phyloP scores from a whole-genome alignment of 1,284 basidiomycete species.

The Moesziomyces parantarcticus region DNA sequence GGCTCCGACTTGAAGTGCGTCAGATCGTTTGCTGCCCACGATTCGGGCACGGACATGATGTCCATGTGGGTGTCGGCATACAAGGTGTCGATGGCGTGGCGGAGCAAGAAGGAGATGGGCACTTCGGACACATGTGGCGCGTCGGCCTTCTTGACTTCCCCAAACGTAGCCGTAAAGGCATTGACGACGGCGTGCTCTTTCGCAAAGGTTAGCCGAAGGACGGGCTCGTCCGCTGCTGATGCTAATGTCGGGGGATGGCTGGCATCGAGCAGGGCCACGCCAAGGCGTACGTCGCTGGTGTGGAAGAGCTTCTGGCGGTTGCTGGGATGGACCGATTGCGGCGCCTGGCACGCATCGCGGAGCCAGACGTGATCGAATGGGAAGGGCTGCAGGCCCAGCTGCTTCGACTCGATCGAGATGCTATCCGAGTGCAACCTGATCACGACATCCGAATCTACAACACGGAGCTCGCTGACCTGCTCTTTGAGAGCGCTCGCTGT shows the following conservation, averaged over 20 bases:
- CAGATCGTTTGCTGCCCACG: slow-evolving; percentile 61
- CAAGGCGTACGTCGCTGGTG: slow-evolving; percentile 72
- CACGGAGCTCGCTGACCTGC: slow-evolving; percentile 11
- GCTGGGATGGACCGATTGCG: slow-evolving; percentile 76
- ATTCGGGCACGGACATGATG: slow-evolving; percentile 43
- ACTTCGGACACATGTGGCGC: slow-evolving; percentile 66
- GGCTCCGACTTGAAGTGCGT: slow-evolving; percentile 48
- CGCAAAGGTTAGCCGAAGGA: slow-evolving; percentile 41
- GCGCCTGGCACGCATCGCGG: slow-evolving; percentile 74
- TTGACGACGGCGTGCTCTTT: slow-evolving; percentile 50
- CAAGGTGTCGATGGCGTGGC: slow-evolving; percentile 70
- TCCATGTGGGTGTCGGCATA: slow-evolving; percentile 61
- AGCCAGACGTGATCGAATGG: slow-evolving; percentile 69
- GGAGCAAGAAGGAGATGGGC: slow-evolving; percentile 66
- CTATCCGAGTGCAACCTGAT: slow-evolving; percentile 28
- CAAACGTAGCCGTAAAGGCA: slow-evolving; percentile 55
- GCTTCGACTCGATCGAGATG: slow-evolving; percentile 65
- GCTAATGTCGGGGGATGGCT: slow-evolving; percentile 49
- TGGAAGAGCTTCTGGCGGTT: slow-evolving; percentile 81
- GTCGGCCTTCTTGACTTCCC: slow-evolving; percentile 16
- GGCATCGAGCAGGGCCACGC: slow-evolving; percentile 69
- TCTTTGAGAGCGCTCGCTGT: slow-evolving; percentile 1
- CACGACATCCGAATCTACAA: slow-evolving; percentile 30
- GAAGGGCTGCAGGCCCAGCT: slow-evolving; percentile 47
- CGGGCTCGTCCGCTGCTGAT: slow-evolving; percentile 20